Base-by-base conservation (phyloP, 805 yeast species). In the Lipomyces anomalus region DNA sequence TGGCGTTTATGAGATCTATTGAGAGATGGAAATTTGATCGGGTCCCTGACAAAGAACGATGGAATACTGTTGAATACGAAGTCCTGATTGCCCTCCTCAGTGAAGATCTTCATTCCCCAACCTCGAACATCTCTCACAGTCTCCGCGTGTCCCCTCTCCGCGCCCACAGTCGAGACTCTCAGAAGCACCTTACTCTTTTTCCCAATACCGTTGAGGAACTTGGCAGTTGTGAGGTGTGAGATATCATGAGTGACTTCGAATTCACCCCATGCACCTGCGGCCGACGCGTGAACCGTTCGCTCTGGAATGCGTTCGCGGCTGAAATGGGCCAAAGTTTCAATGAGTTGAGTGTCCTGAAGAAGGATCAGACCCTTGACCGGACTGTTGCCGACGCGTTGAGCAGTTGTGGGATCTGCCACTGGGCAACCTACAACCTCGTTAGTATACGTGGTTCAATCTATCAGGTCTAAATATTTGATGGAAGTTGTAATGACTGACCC, bases 271-370 rank as follows among this genome's bases (percentile, higher is more conserved):
- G 95, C 95, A 61, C 95, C 95, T 11, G 89, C 83, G 57, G 95
- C 95, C 64, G 86, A 86, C 44, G 95, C 95, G 62, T 86, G 95
- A 29, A 87, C 95, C n/a, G 9, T 21, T 17, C 95, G 75, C 69
- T 87, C 95, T 9, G 95, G 95, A 54, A 86, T 82, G 67, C 95
- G 73, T 67, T 86, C 95, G 57, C 95, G 74, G 68, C 84, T 94
- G 59, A 86, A 86, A 65, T 85, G 95, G 20, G 95, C 89, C 47
- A 86, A 66, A 1, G 86, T 75, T 60, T 86, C 95, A 57, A 86
- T 73, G 66, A 86, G 69, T 62, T 80, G 80, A 67, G 82, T 81
- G 64, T 86, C 95, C 63, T 86, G 95, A 58, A 86, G 67, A 50
- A 86, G 68, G 55, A 85, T 67, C 4, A 95, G 95, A 30, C 95